Evolutionary conservation across 441 rosid genomes (phyloP).

Genomic region (Arabidopsis hybrid): DNA sequence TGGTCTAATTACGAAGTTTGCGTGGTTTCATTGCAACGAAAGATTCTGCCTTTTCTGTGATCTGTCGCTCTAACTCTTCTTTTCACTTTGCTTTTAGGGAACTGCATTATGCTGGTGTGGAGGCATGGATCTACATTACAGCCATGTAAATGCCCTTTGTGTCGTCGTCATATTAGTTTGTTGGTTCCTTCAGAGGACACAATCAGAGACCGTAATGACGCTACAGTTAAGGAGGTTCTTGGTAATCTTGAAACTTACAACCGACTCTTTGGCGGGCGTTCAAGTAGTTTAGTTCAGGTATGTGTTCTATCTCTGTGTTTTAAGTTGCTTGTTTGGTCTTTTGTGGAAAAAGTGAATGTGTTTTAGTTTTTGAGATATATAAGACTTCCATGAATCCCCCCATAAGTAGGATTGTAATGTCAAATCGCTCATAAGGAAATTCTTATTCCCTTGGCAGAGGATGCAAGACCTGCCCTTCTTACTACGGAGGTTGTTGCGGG

Average conservation of each 20-base stretch:
- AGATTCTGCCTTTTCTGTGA: no score
- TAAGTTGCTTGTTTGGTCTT: neutral
- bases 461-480: constrained; percentile 94
- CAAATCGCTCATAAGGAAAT: constrained; percentile 1
- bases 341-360: no score
- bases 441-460: constrained; percentile 53
- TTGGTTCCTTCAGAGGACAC: constrained; percentile 75
- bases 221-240: constrained; percentile 57
- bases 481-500: constrained; percentile 72
- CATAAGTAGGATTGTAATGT: neutral
- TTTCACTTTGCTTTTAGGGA: constrained; percentile 46
- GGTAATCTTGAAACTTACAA: constrained; percentile 68
- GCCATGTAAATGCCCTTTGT: constrained; percentile 86
- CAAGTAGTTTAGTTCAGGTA: constrained; percentile 71
- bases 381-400: neutral
- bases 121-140: constrained; percentile 72
- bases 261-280: constrained; percentile 66
- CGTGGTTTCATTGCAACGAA: no score
- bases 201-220: constrained; percentile 51
- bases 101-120: constrained; percentile 89
- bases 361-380: neutral
- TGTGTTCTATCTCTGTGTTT: neutral
- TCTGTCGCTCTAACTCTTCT: neutral
- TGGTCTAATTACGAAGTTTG: no score
- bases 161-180: constrained; percentile 83